Evolutionary conservation across 805 yeast species (phyloP).

Genomic region (Saturnispora mendoncae): DNA sequence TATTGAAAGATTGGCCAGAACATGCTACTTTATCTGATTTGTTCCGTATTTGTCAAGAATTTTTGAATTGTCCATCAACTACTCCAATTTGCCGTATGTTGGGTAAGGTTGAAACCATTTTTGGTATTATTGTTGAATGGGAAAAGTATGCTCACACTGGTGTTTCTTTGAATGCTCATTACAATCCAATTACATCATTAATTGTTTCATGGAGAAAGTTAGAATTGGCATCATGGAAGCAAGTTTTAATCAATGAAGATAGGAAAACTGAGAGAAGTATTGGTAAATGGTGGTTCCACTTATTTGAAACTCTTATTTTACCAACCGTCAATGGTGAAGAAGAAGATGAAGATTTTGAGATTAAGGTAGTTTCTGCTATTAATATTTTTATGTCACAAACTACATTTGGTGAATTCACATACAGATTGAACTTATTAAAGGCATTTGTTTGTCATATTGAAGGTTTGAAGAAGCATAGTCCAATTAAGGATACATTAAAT

Average conservation of each 20-base stretch:
- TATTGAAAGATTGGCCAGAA: slow-evolving; percentile 81
- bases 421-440: slow-evolving; percentile 49
- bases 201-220: slow-evolving; percentile 87
- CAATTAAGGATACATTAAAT: slow-evolving; percentile 34
- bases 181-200: slow-evolving; percentile 51
- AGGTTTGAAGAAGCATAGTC: slow-evolving; percentile 22
- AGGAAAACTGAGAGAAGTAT: slow-evolving; percentile 35
- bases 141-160: slow-evolving; percentile 80
- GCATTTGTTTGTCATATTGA: slow-evolving; percentile 55
- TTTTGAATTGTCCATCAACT: slow-evolving; percentile 48
- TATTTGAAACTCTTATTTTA: slow-evolving; percentile 70
- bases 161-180: slow-evolving; percentile 50
- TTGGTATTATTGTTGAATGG: slow-evolving; percentile 83
- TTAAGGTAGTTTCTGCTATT: slow-evolving; percentile 46
- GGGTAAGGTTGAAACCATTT: slow-evolving; percentile 79
- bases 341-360: slow-evolving; percentile 27
- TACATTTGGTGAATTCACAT: slow-evolving; percentile 61
- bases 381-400: slow-evolving; percentile 70
- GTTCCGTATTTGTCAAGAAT: slow-evolving; percentile 54
- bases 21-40: slow-evolving; percentile 80
- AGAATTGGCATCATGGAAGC: slow-evolving; percentile 81
- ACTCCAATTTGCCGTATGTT: slow-evolving; percentile 72
- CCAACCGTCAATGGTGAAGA: slow-evolving; percentile 37
- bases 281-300: slow-evolving; percentile 87
- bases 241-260: slow-evolving; percentile 62